phyloP scores from a whole-genome alignment of 2,329 filamentous ascomycete genomes.

The Chaetomiaceae sp. region DNA sequence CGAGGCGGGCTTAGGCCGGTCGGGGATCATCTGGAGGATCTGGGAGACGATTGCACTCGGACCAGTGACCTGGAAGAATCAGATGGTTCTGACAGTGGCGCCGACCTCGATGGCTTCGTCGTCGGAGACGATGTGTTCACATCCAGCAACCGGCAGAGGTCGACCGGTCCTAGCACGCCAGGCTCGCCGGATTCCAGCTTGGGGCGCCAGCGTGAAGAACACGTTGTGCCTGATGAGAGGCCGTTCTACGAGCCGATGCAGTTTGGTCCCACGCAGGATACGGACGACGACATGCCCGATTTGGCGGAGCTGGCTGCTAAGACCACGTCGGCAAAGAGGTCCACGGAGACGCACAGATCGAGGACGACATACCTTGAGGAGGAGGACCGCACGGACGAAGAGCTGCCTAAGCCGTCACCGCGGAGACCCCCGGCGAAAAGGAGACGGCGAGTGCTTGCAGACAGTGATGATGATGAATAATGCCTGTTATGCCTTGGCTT shows the following conservation, averaged over 20 bases:
- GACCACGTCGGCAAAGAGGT: slow-evolving; percentile 11
- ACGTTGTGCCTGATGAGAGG: slow-evolving; percentile 17
- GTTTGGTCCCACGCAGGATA: slow-evolving; percentile 34
- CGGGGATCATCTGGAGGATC: slow-evolving; percentile 40
- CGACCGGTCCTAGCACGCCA: slow-evolving; percentile 24
- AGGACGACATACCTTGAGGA: slow-evolving; percentile 1
- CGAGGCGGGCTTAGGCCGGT: slow-evolving; percentile 15
- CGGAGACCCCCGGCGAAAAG: slow-evolving; percentile 10
- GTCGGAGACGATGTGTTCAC: slow-evolving; percentile 40
- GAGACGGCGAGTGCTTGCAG: slow-evolving; percentile 8
- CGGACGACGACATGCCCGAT: slow-evolving; percentile 30
- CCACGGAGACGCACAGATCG: not conserved
- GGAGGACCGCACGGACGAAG: slow-evolving; percentile 13
- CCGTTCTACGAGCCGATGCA: slow-evolving; percentile 35
- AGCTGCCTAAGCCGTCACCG: slow-evolving; percentile 6
- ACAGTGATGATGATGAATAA: slow-evolving; percentile 14
- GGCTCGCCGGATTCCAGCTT: slow-evolving; percentile 5
- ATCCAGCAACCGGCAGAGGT: slow-evolving; percentile 31
- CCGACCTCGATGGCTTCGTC: slow-evolving; percentile 52
- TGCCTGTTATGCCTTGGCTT: not conserved
- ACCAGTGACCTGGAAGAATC: slow-evolving; percentile 42
- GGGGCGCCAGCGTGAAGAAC: not conserved
- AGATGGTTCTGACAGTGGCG: slow-evolving; percentile 43
- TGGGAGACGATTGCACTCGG: slow-evolving; percentile 46
- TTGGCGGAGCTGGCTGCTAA: slow-evolving; percentile 12